Conservation (phyloP, 495 filamentous ascomycete genomes). For the Aspergillus cavernicola region DNA sequence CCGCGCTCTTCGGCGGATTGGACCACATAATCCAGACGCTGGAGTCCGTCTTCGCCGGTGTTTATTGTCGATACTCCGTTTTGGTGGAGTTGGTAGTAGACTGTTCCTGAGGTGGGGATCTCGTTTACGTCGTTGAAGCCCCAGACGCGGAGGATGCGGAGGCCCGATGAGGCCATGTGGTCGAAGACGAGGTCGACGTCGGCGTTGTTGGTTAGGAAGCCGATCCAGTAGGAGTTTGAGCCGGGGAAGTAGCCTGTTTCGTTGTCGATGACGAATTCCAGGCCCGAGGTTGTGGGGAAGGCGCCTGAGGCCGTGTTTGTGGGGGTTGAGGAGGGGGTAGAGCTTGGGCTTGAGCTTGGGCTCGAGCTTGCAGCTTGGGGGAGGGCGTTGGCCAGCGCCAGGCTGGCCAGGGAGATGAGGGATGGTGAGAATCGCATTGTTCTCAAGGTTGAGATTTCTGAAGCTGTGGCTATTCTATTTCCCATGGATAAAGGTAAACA, state of each 20-base stretch:
- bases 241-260: constrained; percentile 61
- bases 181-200: constrained; percentile 48
- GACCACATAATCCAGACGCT: constrained; percentile 66
- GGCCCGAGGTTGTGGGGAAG: constrained; percentile 49
- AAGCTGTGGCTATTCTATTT: too few relatives aligned
- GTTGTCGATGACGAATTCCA: constrained; percentile 60
- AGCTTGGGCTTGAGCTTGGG: too few relatives aligned
- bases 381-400: constrained; percentile 18
- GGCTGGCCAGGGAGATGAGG: constrained; percentile 25
- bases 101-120: constrained; percentile 41
- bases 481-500: too few relatives aligned
- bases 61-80: constrained; percentile 57
- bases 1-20: constrained; percentile 52
- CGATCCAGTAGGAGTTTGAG: constrained; percentile 73
- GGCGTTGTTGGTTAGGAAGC: constrained; percentile 65
- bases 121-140: constrained; percentile 64
- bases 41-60: constrained; percentile 61
- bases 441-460: too few relatives aligned
- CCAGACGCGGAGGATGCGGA: constrained; percentile 70
- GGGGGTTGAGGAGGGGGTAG: background rate
- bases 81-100: constrained; percentile 59
- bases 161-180: constrained; percentile 47
- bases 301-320: too few relatives aligned
- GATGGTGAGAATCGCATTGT: constrained; percentile 55
- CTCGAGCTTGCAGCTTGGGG: too few relatives aligned